Conservation (phyloP, 1,284 basidiomycete species). For the Singerocomus inundabilis region DNA sequence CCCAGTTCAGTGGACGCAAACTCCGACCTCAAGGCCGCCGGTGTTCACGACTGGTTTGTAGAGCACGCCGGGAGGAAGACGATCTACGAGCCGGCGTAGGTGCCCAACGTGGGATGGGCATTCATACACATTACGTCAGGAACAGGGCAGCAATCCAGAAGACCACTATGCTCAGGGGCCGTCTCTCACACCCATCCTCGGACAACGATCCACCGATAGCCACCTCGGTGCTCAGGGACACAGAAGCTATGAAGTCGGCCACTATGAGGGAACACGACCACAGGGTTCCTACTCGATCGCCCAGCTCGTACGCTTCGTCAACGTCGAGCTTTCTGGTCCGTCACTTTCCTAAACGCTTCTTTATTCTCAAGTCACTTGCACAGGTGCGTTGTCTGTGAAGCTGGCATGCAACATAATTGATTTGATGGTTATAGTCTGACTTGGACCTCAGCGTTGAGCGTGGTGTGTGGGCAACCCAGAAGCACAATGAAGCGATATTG, state of each 20-base stretch:
- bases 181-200: neutral
- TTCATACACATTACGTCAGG: slow-evolving; percentile 80
- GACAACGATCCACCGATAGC: slow-evolving; percentile 17
- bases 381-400: slow-evolving; percentile 44
- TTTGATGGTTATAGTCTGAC: slow-evolving; percentile 57
- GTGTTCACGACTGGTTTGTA: slow-evolving; percentile 82
- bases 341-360: slow-evolving; percentile 85
- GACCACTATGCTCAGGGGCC: slow-evolving; percentile 25
- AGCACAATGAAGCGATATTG: slow-evolving; percentile 86
- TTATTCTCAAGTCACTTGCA: slow-evolving; percentile 88
- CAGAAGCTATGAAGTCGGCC: slow-evolving; percentile 29
- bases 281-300: slow-evolving; percentile 43
- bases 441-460: slow-evolving; percentile 82
- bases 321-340: slow-evolving; percentile 70
- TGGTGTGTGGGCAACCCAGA: slow-evolving; percentile 89
- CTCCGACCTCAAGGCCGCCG: slow-evolving; percentile 67
- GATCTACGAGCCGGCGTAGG: slow-evolving; percentile 90
- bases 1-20: slow-evolving; percentile 67
- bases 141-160: slow-evolving; percentile 42
- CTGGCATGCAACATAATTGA: slow-evolving; percentile 2
- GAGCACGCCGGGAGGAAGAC: slow-evolving; percentile 82
- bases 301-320: slow-evolving; percentile 66
- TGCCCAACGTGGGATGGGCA: slow-evolving; percentile 82
- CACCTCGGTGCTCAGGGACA: slow-evolving; percentile 41
- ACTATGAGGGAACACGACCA: neutral